phyloP scores from a whole-genome alignment of 2,329 filamentous ascomycete species.

The Paraphaeosphaeria minitans region DNA sequence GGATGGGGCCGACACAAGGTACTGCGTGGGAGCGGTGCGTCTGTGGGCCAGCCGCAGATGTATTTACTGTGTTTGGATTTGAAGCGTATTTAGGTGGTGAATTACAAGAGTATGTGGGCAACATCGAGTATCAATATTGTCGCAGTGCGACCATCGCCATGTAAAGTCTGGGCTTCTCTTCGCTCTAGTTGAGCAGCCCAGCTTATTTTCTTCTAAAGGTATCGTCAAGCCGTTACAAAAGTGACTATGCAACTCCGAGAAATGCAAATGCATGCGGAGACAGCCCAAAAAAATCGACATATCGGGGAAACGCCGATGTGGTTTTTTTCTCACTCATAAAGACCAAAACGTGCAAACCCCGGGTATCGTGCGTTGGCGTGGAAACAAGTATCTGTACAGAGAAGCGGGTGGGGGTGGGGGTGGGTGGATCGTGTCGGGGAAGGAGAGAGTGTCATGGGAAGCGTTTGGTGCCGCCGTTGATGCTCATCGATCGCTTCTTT shows the following conservation, averaged over 20 bases:
- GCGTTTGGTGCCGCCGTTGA: slow-evolving; percentile 15
- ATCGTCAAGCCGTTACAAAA: slow-evolving; percentile 19
- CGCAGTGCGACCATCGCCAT: slow-evolving; percentile 6
- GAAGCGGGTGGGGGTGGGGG: slow-evolving; percentile 10
- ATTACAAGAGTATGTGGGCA: slow-evolving; percentile 14
- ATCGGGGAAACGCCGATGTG: slow-evolving; percentile 14
- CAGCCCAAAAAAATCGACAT: slow-evolving; percentile 13
- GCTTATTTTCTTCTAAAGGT: slow-evolving; percentile 15
- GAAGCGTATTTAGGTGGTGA: slow-evolving; percentile 13
- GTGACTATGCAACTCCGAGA: slow-evolving; percentile 18
- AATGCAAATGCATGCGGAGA: slow-evolving; percentile 21
- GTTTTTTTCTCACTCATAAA: slow-evolving; percentile 17
- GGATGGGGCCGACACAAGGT: not conserved
- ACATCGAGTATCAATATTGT: slow-evolving; percentile 5
- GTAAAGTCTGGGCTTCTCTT: slow-evolving; percentile 3
- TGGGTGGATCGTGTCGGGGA: slow-evolving; percentile 4
- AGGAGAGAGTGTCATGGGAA: slow-evolving; percentile 14
- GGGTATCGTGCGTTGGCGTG: slow-evolving; percentile 20
- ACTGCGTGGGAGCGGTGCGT: not conserved
- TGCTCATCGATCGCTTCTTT: slow-evolving; percentile 20
- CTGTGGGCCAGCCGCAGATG: not conserved
- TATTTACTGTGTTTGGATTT: slow-evolving; percentile 5
- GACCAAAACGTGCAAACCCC: slow-evolving; percentile 18
- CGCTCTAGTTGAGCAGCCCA: slow-evolving; percentile 7
- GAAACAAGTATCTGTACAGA: slow-evolving; percentile 17